phyloP scores from a whole-genome alignment of 495 filamentous ascomycete genomes.

The Penicillium crystallinum region DNA sequence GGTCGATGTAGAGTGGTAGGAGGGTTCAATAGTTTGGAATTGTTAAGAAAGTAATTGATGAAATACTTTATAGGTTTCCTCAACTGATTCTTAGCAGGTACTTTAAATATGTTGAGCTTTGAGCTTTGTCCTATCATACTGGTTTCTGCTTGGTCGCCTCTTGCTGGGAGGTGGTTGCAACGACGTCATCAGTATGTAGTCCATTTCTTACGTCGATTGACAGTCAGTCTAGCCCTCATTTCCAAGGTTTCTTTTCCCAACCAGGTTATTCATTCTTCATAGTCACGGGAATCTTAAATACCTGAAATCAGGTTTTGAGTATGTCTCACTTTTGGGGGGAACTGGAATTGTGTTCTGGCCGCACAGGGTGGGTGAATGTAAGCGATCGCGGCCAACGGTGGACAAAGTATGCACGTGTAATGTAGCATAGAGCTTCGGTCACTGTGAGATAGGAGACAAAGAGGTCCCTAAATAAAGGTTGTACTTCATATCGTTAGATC shows the following conservation, averaged over 20 bases:
- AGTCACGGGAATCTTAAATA: background rate
- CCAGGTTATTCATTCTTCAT: background rate
- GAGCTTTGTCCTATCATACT: constrained; percentile 3
- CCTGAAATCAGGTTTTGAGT: background rate
- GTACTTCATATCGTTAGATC: no score
- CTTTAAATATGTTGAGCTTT: background rate
- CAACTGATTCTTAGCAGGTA: background rate
- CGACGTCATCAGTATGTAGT: constrained; percentile 20
- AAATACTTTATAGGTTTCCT: background rate
- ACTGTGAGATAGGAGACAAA: no score
- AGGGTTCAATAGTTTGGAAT: background rate
- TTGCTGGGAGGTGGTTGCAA: constrained; percentile 4
- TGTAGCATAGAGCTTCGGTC: background rate
- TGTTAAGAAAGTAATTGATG: background rate
- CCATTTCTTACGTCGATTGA: constrained; percentile 27
- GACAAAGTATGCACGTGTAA: background rate
- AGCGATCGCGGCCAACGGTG: background rate
- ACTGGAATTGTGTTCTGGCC: background rate
- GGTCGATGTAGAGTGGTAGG: background rate
- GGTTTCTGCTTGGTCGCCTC: constrained; percentile 5
- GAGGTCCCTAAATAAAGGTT: no score
- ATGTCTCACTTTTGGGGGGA: background rate
- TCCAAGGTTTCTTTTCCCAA: background rate
- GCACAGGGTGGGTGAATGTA: background rate
- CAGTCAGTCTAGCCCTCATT: constrained; percentile 14